phyloP scores from a whole-genome alignment of 2,329 filamentous ascomycete genomes.

The Fusarium pininemorale region DNA sequence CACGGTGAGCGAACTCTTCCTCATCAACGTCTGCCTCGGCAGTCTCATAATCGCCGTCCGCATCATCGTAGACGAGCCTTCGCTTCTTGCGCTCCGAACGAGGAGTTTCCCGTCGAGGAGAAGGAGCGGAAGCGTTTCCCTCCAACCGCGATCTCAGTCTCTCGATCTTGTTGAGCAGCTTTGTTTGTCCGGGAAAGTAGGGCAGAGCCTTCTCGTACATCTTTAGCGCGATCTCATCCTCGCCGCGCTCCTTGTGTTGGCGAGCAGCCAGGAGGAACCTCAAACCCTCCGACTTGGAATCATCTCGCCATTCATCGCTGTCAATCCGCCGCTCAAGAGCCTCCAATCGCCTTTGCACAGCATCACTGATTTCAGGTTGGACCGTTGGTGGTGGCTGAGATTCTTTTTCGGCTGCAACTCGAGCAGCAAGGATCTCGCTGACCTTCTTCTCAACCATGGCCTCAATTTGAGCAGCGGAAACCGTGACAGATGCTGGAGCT shows the following conservation, averaged over 20 bases:
- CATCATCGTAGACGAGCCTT: constrained; percentile 44
- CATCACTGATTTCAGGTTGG: constrained; percentile 71
- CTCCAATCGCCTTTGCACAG: constrained; percentile 82
- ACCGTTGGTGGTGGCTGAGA: constrained; percentile 45
- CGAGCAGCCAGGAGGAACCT: constrained; percentile 90
- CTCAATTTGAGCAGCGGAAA: constrained; percentile 82
- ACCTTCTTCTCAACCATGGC: constrained; percentile 93
- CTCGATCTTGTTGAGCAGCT: constrained; percentile 76
- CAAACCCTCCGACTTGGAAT: constrained; percentile 81
- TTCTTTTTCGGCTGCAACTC: constrained; percentile 60
- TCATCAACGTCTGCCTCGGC: constrained; percentile 55
- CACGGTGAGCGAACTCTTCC: constrained; percentile 42
- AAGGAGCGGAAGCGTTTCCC: constrained; percentile 32
- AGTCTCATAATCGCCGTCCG: constrained; percentile 52
- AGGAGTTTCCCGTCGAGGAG: constrained; percentile 34
- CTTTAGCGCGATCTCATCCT: constrained; percentile 78
- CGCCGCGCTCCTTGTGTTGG: constrained; percentile 85
- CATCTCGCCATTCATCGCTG: constrained; percentile 67
- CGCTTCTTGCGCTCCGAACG: constrained; percentile 45
- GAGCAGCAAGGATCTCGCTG: constrained; percentile 85
- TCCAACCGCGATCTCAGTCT: constrained; percentile 64
- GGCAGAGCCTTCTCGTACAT: constrained; percentile 88
- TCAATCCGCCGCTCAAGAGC: constrained; percentile 88
- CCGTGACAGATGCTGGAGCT: constrained; percentile 52
- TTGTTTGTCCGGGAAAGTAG: constrained; percentile 86